Evolutionary conservation across 306 rosid species (phyloP), one percentile per base, ranked within the genome.

Genomic region (Corylus avellana): DNA sequence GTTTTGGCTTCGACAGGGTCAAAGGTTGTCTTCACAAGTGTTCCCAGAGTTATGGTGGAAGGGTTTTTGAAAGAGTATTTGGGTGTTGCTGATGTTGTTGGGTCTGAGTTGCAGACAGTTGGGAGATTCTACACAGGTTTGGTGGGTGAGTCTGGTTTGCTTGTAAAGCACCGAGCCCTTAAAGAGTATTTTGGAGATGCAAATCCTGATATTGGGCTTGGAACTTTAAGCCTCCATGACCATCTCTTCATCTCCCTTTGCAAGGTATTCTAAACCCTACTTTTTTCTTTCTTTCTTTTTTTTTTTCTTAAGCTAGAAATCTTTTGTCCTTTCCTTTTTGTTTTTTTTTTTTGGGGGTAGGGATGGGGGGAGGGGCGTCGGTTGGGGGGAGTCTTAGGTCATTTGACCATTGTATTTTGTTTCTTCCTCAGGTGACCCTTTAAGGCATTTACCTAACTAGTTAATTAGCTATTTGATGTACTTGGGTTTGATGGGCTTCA

Each of bases 31-130:
- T 82, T 94, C 59, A 89, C 97, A 4, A 86, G 88, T 84, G 85
- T 91, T n/a, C 98, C 97, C 75, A 89, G 84, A 79, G 93, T 94
- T 12, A 84, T 94, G 96, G 94, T 94, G 4, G 92, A 90, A 63
- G 91, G 91, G 2, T 94, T 94, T 75, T 83, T 92, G 5, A 89
- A 80, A 76, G 96, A 92, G 29, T 91, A 94, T 78, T 84, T 92
- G 89, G 79, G 75, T 44, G 96, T 88, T 42, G 80, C 75, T 67
- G 82, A 75, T 76, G 93, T 92, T 81, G 12, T 87, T 10, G 98
- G 94, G n/a, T 86, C 98, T 35, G 97, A 94, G 81, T 80, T 94
- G 80, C 83, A 88, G 2, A 86, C 89, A 27, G 13, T 46, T 69
- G 98, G 97, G 9, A 8, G 69, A 4, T 86, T 81, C 81, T 94